Evolutionary conservation across 2,329 filamentous ascomycete species (phyloP).

Genomic region (Cladophialophora psammophila): DNA sequence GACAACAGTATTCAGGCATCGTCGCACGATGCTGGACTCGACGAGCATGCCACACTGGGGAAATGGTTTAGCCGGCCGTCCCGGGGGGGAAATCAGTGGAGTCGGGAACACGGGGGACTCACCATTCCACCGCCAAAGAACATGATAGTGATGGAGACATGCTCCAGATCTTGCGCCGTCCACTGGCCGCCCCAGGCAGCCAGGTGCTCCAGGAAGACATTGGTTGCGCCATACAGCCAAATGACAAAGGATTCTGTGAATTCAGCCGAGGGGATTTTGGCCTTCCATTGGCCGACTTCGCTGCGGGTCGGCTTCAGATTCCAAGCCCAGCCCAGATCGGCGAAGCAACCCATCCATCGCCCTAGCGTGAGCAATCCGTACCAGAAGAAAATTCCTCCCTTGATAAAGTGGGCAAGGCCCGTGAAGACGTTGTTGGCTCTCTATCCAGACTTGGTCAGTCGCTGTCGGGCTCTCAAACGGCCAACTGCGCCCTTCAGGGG

Average conservation of each 20-base stretch:
- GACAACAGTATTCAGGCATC: conserved; percentile 60
- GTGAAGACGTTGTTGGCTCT: conserved; percentile 72
- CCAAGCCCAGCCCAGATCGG: conserved; percentile 94
- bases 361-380: conserved; percentile 86
- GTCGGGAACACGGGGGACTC: conserved; percentile 41
- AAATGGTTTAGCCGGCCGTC: conserved; percentile 8
- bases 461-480: conserved; percentile 8
- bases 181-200: conserved; percentile 74
- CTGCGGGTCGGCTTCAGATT: conserved; percentile 74
- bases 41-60: conserved; percentile 79
- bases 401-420: conserved; percentile 90
- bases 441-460: conserved; percentile 30
- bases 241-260: conserved; percentile 91
- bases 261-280: conserved; percentile 74
- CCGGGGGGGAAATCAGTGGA: background rate
- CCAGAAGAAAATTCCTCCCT: conserved; percentile 94
- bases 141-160: conserved; percentile 88
- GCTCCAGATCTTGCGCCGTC: conserved; percentile 83
- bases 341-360: conserved; percentile 88
- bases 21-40: conserved; percentile 74
- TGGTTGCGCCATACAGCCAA: conserved; percentile 85
- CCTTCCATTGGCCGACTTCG: conserved; percentile 67
- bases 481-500: background rate
- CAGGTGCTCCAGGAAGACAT: conserved; percentile 92
- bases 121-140: conserved; percentile 92